These are phyloP conservation scores for Thielaviopsis musarum DNA, from an alignment of 2,329 filamentous ascomycete species.

Conservation along the genomic window DNA sequence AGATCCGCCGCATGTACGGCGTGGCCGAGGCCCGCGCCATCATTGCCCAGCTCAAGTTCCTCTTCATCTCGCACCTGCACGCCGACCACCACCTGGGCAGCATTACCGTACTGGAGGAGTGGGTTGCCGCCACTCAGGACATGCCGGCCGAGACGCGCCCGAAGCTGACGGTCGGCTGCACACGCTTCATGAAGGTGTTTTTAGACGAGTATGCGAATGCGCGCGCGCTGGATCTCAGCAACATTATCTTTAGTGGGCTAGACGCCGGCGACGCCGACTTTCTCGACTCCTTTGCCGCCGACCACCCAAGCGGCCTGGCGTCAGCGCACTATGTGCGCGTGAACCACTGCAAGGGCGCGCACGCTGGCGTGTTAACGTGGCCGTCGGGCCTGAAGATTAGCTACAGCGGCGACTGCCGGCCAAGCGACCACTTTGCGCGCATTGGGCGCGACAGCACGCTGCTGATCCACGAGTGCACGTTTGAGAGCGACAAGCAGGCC, in stretches of 20 bases:
- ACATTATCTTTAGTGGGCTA: conserved; percentile 21
- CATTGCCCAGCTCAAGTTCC: conserved; percentile 58
- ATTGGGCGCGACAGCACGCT: conserved; percentile 65
- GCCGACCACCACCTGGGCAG: conserved; percentile 91
- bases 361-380: conserved; percentile 64
- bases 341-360: conserved; percentile 61
- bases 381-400: conserved; percentile 68
- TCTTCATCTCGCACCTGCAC: conserved; percentile 92
- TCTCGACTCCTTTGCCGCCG: conserved; percentile 20
- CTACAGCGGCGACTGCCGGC: conserved; percentile 89
- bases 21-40: conserved; percentile 49
- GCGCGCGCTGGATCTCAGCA: conserved; percentile 56
- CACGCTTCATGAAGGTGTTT: conserved; percentile 55
- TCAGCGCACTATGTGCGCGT: conserved; percentile 53
- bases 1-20: conserved; percentile 59
- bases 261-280: conserved; percentile 14
- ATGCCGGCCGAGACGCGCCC: conserved; percentile 16
- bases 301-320: conserved; percentile 40
- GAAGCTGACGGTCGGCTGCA: conserved; percentile 50
- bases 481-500: conserved; percentile 64
- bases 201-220: conserved; percentile 63
- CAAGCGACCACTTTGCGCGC: conserved; percentile 48
- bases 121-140: conserved; percentile 42
- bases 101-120: conserved; percentile 63
- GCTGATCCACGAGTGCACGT: conserved; percentile 89